Conservation (phyloP, 176 grass and related monocot species). For the Alopecurus myosuroides region DNA sequence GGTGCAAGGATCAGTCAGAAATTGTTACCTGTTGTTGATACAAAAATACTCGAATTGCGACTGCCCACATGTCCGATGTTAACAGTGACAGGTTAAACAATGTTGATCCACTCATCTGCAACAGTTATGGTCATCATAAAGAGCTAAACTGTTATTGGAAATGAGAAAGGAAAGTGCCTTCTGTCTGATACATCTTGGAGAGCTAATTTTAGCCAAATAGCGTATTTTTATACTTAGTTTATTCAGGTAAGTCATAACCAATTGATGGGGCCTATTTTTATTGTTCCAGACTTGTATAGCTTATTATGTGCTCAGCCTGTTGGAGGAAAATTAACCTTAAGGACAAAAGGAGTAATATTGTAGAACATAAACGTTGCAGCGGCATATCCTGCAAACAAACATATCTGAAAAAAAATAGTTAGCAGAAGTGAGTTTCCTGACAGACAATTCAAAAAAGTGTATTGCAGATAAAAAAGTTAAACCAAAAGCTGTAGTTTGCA, state of each 20-base stretch:
- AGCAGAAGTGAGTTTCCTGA: slow-evolving; percentile 19
- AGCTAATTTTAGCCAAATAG: not conserved
- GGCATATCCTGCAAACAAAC: slow-evolving; percentile 38
- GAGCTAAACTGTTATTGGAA: not conserved
- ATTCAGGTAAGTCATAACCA: slow-evolving; percentile 12
- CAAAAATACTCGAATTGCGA: slow-evolving; percentile 50
- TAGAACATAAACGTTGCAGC: slow-evolving; percentile 37
- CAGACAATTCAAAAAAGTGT: slow-evolving; percentile 3
- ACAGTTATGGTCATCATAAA: not conserved
- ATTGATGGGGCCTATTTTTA: not conserved
- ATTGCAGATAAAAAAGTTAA: not conserved
- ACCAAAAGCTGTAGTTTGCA: not conserved
- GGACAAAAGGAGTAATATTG: slow-evolving; percentile 46
- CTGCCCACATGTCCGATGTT: slow-evolving; percentile 66
- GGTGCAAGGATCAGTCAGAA: not conserved
- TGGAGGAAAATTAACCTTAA: slow-evolving; percentile 34
- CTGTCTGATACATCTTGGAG: not conserved
- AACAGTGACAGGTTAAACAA: slow-evolving; percentile 55
- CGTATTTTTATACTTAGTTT: not conserved
- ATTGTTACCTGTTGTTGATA: slow-evolving; percentile 43
- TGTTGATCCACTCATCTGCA: slow-evolving; percentile 59
- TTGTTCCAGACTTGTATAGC: not conserved
- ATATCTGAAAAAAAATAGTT: slow-evolving; percentile 26
- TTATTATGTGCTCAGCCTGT: not conserved
- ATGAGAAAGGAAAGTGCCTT: not conserved